Base-by-base conservation (phyloP, 192 early-diverging fungal species). In the Coemansia sp. region DNA sequence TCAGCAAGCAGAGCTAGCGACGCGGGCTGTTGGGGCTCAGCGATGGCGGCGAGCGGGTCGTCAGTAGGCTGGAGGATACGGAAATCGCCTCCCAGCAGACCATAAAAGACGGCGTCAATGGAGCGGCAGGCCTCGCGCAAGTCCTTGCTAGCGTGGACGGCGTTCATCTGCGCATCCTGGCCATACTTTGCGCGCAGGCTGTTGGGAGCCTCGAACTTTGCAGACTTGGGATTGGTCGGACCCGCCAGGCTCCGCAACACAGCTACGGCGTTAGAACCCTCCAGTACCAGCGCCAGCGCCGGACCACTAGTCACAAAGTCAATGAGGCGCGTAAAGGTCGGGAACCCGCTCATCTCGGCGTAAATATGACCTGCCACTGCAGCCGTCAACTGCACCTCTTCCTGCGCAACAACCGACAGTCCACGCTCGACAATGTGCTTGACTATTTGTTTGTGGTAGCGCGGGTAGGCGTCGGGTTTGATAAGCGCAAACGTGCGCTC, bases 181-280 rank as follows among this genome's bases (percentile, higher is more conserved):
- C 88, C 88, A 72, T 71, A 88, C 64, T 70, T 74, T 22, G 87
- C 87, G 15, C 88, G 80, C 40, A 89, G 68, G 43, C 85, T 85
- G 69, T 81, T 74, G 60, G 81, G 86, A 33, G 66, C 75, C 41
- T 79, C 69, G 7, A 79, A 68, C 43, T 67, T 72, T 31, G 85
- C 87, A 15, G 73, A 70, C 36, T 64, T 66, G 3, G 85, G 81
- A 55, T 88, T 78, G 29, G 84, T 87, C 0, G 88, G 88, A 1
- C 88, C 88, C n/a, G 82, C 78, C 11, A 88, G 64, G 27, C 69
- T 57, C 13, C 81, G 78, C 76, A 81, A 80, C 8, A 63, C 70
- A 38, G 52, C 38, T 44, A 89, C 64, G 4, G 81, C 87, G 24
- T 87, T 70, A 22, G 46, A 55, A 1, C 87, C 78, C 60, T 85